Percentiles rank a stretch among this genome's conserved stretches.
These are phyloP conservation scores for Plasmodium vinckei DNA, from an alignment of 169 alveolate genomes.

Conservation along the genomic window DNA sequence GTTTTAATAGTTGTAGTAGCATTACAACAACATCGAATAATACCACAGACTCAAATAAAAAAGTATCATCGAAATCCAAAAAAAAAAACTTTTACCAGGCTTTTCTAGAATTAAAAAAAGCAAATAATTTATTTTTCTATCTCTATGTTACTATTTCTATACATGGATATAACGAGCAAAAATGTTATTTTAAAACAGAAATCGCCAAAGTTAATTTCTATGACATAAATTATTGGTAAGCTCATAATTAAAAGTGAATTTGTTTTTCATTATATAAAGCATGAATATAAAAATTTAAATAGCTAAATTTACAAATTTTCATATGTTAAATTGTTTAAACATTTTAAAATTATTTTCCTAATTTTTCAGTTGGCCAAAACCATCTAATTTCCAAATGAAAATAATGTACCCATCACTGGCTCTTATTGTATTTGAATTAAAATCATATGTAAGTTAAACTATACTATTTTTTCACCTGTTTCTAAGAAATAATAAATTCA, in stretches of 20 bases:
- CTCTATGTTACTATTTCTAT: constrained; percentile 65
- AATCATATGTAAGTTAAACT: constrained; percentile 66
- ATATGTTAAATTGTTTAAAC: background rate
- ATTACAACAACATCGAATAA: constrained; percentile 63
- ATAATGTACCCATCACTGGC: constrained; percentile 68
- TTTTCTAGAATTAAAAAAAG: constrained; percentile 74
- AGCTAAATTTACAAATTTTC: background rate
- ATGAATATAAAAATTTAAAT: background rate
- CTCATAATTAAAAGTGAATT: too few species aligned
- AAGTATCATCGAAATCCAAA: constrained; percentile 27
- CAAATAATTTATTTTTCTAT: constrained; percentile 72
- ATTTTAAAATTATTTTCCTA: background rate
- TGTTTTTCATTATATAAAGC: background rate
- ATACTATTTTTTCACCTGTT: background rate
- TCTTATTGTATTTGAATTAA: constrained; percentile 75
- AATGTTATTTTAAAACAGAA: constrained; percentile 74
- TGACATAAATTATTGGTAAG: constrained; percentile 74
- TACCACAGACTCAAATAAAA: constrained; percentile 45
- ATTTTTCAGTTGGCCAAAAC: constrained; percentile 67
- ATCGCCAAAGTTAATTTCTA: constrained; percentile 76
- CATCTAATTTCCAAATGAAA: constrained; percentile 71
- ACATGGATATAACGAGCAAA: constrained; percentile 75
- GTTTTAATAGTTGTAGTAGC: constrained; percentile 75
- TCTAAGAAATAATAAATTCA: too few species aligned
- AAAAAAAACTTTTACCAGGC: constrained; percentile 63